phyloP scores from a whole-genome alignment of 2,329 filamentous ascomycete species.

The Calonectria hongkongensis region DNA sequence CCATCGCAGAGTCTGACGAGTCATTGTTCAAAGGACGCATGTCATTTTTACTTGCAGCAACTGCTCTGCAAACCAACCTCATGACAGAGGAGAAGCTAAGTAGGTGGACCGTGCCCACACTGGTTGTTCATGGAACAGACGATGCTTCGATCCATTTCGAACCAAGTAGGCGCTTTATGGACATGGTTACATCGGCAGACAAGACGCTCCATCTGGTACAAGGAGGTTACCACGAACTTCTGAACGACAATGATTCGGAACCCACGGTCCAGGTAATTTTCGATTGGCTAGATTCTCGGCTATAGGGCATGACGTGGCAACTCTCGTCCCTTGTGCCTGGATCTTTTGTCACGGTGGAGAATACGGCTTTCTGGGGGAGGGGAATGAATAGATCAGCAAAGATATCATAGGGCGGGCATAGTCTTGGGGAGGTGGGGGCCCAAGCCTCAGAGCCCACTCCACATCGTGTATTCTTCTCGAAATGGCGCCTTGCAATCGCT shows the following conservation, averaged over 20 bases:
- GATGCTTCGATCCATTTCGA: background rate
- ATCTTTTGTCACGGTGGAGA: background rate
- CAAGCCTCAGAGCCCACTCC: too few relatives aligned
- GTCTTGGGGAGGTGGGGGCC: too few relatives aligned
- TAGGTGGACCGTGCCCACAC: background rate
- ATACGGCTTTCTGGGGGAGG: background rate
- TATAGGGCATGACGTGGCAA: background rate
- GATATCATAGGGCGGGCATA: too few relatives aligned
- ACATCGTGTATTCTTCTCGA: too few relatives aligned
- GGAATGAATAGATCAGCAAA: too few relatives aligned
- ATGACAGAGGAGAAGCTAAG: background rate
- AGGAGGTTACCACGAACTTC: slow-evolving; percentile 1
- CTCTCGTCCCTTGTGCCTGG: background rate
- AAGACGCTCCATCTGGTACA: background rate
- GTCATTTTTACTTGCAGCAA: background rate
- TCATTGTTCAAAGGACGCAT: background rate
- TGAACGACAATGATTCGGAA: background rate
- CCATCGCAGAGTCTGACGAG: background rate
- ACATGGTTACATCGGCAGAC: slow-evolving; percentile 2
- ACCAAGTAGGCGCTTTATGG: background rate
- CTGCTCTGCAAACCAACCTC: background rate
- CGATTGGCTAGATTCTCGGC: background rate
- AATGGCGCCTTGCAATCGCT: too few relatives aligned
- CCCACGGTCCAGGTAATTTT: background rate
- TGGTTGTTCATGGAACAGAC: background rate